phyloP scores from a whole-genome alignment of 306 rosid genomes.

The Begonia fuchsioides region DNA sequence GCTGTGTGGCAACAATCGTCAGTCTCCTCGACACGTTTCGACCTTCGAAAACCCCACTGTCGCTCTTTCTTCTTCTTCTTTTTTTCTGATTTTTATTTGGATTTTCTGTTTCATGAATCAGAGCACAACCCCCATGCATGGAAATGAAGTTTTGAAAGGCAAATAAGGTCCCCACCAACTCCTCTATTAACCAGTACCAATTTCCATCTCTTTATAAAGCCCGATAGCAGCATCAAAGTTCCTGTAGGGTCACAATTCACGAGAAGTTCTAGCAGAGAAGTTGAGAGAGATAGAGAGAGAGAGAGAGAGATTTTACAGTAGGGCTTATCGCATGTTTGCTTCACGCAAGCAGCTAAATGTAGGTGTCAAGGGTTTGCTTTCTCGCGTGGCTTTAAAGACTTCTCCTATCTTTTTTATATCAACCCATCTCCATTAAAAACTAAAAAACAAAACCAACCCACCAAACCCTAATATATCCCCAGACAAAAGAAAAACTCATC shows the following conservation, averaged over 20 bases:
- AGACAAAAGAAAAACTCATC: background rate
- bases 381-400: conserved; percentile 94
- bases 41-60: conserved; percentile 22
- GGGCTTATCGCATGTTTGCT: conserved; percentile 82
- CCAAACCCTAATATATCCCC: conserved; percentile 31
- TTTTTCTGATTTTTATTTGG: too few relatives aligned
- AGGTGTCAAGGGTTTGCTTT: conserved; percentile 53
- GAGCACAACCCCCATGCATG: too few relatives aligned
- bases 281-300: conserved; percentile 3
- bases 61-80: too few relatives aligned
- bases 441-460: conserved; percentile 15
- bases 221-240: background rate
- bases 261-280: conserved; percentile 10
- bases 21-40: conserved; percentile 42
- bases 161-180: too few relatives aligned
- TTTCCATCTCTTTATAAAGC: too few relatives aligned
- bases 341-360: conserved; percentile 89
- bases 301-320: conserved; percentile 11
- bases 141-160: too few relatives aligned
- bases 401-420: conserved; percentile 11
- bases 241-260: conserved; percentile 16
- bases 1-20: conserved; percentile 45
- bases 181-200: too few relatives aligned
- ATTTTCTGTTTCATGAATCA: background rate
- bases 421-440: conserved; percentile 2